Conservation (phyloP, 2,329 filamentous ascomycete genomes). For the Blastomyces percursus region DNA sequence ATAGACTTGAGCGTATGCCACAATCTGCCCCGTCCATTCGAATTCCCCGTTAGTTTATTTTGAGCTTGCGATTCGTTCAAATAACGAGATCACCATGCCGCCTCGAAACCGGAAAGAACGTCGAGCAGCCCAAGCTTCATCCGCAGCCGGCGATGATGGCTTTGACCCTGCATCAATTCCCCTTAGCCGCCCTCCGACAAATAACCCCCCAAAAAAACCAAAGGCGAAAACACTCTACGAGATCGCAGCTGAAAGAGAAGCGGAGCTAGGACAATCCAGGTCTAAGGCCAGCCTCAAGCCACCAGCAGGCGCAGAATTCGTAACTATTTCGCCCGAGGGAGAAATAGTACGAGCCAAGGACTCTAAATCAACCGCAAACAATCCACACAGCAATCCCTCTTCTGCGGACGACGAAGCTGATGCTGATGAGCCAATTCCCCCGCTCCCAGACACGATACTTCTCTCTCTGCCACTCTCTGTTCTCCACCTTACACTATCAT, state of each 20-base stretch:
- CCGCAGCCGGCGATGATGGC: conserved; percentile 10
- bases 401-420: conserved; percentile 9
- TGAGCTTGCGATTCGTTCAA: background rate
- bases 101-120: conserved; percentile 31
- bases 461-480: conserved; percentile 34
- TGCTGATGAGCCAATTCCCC: conserved; percentile 21
- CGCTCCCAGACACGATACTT: conserved; percentile 35
- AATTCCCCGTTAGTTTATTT: background rate
- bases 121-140: conserved; percentile 21
- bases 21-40: background rate
- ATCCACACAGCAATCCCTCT: conserved; percentile 9
- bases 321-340: conserved; percentile 18
- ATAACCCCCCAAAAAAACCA: conserved; percentile 8
- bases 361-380: background rate
- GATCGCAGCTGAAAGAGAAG: conserved; percentile 35
- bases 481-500: conserved; percentile 36
- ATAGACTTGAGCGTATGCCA: background rate
- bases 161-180: conserved; percentile 23
- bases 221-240: conserved; percentile 34
- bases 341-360: conserved; percentile 18
- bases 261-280: conserved; percentile 17
- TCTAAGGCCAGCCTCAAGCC: background rate
- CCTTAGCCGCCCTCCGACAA: conserved; percentile 21
- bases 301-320: conserved; percentile 21
- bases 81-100: conserved; percentile 7